A percentile compares a stretch with the other conserved stretches of the same genome.
Conservation (phyloP, 2,329 filamentous ascomycete genomes). For the Pseudogymnoascus sp. region DNA sequence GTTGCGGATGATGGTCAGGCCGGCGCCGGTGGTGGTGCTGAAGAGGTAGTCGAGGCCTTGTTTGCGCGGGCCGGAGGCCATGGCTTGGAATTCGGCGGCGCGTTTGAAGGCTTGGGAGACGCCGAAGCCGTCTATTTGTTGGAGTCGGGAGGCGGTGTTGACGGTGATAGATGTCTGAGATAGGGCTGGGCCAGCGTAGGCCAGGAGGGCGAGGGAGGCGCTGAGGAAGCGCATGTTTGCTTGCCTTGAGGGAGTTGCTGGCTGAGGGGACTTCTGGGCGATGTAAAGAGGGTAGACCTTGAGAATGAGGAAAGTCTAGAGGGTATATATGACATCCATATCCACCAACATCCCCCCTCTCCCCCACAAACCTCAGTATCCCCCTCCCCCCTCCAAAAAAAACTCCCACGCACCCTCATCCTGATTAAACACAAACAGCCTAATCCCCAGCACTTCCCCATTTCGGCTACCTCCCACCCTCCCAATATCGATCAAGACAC, state of each 20-base stretch:
- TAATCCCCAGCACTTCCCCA: not conserved
- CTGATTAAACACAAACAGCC: not conserved
- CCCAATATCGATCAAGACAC: not conserved
- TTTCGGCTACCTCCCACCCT: not conserved
- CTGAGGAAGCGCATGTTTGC: not conserved
- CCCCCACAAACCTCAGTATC: not conserved
- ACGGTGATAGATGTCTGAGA: slow-evolving; percentile 19
- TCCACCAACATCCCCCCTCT: not conserved
- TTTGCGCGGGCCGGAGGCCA: slow-evolving; percentile 26
- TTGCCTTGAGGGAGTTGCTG: not conserved
- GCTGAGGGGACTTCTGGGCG: not conserved
- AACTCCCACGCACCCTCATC: not conserved
- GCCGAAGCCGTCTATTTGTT: slow-evolving; percentile 41
- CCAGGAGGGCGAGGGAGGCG: not conserved
- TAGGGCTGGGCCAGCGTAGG: not conserved
- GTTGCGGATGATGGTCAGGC: slow-evolving; percentile 43
- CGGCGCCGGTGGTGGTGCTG: slow-evolving; percentile 37
- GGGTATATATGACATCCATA: not conserved
- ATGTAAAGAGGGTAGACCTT: not conserved
- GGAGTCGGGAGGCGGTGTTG: slow-evolving; percentile 20
- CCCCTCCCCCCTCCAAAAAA: not conserved
- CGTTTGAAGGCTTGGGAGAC: slow-evolving; percentile 41
- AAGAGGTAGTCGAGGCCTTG: slow-evolving; percentile 40
- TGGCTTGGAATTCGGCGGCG: slow-evolving; percentile 34
- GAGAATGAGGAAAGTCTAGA: not conserved